phyloP scores from a whole-genome alignment of 345 rosid genomes.

The Acer saccharum region DNA sequence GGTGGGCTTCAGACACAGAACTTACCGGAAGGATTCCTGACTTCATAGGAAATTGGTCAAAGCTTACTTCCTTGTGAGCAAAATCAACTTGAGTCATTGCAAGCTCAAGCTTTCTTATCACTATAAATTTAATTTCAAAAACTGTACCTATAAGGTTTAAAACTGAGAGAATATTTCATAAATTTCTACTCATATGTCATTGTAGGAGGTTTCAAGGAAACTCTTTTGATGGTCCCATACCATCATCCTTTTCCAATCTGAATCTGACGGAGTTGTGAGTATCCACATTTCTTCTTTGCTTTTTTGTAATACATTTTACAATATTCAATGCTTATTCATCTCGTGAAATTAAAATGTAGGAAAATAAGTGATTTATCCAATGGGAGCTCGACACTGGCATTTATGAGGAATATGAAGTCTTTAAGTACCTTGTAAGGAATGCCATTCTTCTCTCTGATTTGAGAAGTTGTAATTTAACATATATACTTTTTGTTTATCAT shows the following conservation, averaged over 20 bases:
- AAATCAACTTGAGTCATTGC: not conserved
- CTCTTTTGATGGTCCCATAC: constrained; percentile 64
- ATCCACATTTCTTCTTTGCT: not conserved
- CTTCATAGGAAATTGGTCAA: constrained; percentile 69
- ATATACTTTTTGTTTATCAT: not conserved
- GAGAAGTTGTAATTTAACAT: not conserved
- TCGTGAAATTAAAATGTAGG: constrained; percentile 39
- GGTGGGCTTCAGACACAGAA: constrained; percentile 62
- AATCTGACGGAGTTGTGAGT: constrained; percentile 61
- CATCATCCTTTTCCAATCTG: constrained; percentile 55
- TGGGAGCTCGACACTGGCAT: constrained; percentile 53
- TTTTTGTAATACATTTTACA: not conserved
- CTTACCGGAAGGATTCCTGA: constrained; percentile 70
- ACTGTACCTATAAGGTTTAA: not conserved
- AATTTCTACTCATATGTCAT: constrained; percentile 12
- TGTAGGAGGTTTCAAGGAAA: constrained; percentile 74
- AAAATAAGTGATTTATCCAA: constrained; percentile 65
- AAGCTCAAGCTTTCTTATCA: not conserved
- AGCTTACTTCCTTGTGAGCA: constrained; percentile 49
- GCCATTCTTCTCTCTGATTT: constrained; percentile 5
- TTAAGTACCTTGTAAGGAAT: constrained; percentile 50
- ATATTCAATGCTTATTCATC: not conserved
- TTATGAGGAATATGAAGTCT: constrained; percentile 52
- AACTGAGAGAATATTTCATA: constrained; percentile 1
- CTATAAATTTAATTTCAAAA: not conserved